Conservation (phyloP, 129 eudicot species). For the Cynara cardunculus region DNA sequence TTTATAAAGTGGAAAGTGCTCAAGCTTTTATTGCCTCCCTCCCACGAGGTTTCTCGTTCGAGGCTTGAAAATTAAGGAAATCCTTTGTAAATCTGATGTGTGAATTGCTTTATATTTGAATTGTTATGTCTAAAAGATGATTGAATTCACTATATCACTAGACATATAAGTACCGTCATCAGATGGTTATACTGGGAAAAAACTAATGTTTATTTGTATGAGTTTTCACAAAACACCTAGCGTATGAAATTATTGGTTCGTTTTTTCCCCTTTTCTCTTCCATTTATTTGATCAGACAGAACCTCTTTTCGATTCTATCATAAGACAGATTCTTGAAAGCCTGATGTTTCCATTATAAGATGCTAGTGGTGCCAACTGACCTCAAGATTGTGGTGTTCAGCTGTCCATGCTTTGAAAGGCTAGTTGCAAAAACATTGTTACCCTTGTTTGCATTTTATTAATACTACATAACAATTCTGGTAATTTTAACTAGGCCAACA, state of each 20-base stretch:
- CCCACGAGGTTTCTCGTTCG: background rate
- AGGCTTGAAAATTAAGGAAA: background rate
- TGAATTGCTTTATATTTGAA: background rate
- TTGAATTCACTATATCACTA: background rate
- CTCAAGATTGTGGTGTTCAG: background rate
- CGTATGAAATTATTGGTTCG: background rate
- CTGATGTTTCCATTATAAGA: background rate
- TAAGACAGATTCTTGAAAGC: no score
- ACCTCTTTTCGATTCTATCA: no score
- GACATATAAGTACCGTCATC: background rate
- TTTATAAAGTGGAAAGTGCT: background rate
- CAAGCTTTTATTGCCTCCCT: background rate
- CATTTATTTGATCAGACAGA: no score
- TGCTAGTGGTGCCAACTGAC: slow-evolving; percentile 4
- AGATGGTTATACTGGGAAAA: background rate
- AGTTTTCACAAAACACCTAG: background rate
- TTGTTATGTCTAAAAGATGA: background rate
- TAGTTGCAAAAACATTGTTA: background rate
- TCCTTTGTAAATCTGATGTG: background rate
- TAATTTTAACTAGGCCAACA: background rate
- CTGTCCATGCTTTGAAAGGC: no score
- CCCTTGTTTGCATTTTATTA: background rate
- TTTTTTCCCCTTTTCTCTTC: no score
- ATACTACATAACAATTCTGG: background rate
- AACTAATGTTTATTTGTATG: background rate